Percentiles rank a stretch among this genome's conserved stretches.
Evolutionary conservation across 257 asterid species (phyloP).

Genomic region (Capsicum baccatum): DNA sequence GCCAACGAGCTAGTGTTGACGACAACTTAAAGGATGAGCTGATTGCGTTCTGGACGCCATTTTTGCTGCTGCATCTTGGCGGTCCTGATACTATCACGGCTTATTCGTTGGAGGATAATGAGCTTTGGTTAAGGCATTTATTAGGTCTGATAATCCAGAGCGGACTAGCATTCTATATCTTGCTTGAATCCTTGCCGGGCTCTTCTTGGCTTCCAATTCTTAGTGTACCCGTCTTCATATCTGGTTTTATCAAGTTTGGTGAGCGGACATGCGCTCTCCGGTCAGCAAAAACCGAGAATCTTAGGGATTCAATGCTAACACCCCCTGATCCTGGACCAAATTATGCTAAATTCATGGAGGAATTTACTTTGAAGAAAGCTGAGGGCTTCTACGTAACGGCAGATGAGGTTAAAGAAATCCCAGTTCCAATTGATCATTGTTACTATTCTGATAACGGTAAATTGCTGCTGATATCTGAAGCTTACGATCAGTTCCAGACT

Average conservation of each 20-base stretch:
- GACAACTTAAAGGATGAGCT: constrained; percentile 34
- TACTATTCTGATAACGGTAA: neutral
- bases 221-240: constrained; percentile 30
- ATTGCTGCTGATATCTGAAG: constrained; percentile 34
- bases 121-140: constrained; percentile 62
- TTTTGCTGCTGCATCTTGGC: constrained; percentile 59
- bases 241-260: constrained; percentile 50
- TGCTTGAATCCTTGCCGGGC: constrained; percentile 46
- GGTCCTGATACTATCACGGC: constrained; percentile 71
- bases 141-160: constrained; percentile 49
- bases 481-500: constrained; percentile 42
- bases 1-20: neutral
- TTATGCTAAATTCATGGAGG: constrained; percentile 58
- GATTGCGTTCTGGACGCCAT: constrained; percentile 59
- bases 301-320: constrained; percentile 47
- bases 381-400: constrained; percentile 49
- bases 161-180: constrained; percentile 45
- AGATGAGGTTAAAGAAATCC: constrained; percentile 45
- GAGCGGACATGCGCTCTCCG: constrained; percentile 49
- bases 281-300: constrained; percentile 43
- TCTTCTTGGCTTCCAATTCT: constrained; percentile 41
- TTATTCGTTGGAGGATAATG: constrained; percentile 61
- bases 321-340: constrained; percentile 59
- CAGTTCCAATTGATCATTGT: constrained; percentile 35
- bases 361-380: constrained; percentile 46